These are phyloP conservation scores for Paramecium bursaria DNA, from an alignment of 73 alveolate genomes.

Conservation along the genomic window DNA sequence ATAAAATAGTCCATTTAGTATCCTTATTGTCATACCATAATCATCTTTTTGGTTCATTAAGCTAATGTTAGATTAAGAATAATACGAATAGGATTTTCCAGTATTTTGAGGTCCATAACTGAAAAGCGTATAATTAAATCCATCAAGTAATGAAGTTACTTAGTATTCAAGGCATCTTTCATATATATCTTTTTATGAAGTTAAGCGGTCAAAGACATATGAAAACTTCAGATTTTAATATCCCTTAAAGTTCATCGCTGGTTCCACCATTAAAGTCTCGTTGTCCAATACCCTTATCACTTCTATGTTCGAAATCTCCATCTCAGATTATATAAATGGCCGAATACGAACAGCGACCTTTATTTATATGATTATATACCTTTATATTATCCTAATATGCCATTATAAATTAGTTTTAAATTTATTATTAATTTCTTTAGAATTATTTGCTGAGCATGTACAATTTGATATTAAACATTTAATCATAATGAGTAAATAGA, in stretches of 20 bases:
- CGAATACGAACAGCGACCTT: constrained; percentile 37
- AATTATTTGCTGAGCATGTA: too few relatives aligned
- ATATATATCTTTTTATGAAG: constrained; percentile 35
- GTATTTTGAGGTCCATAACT: constrained; percentile 40
- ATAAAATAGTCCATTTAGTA: constrained; percentile 5
- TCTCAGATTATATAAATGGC: neutral
- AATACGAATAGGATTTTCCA: constrained; percentile 47
- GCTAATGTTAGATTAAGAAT: neutral
- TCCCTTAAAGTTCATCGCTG: constrained; percentile 11
- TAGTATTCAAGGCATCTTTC: constrained; percentile 40
- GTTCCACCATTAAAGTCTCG: neutral
- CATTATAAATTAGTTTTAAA: too few relatives aligned
- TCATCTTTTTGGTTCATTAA: constrained; percentile 41
- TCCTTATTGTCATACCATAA: constrained; percentile 21
- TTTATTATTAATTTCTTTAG: too few relatives aligned
- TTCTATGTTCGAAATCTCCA: neutral
- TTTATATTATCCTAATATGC: constrained; percentile 48
- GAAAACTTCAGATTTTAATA: neutral
- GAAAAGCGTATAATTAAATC: constrained; percentile 30
- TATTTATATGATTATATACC: neutral
- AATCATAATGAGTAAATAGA: too few relatives aligned
- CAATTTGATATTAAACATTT: too few relatives aligned
- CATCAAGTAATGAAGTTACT: constrained; percentile 5
- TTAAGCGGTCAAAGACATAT: constrained; percentile 24
- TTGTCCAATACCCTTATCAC: constrained; percentile 1